Evolutionary conservation across 352 stramenopile genomes (phyloP).

Genomic region (Aphanomyces stellatus): DNA sequence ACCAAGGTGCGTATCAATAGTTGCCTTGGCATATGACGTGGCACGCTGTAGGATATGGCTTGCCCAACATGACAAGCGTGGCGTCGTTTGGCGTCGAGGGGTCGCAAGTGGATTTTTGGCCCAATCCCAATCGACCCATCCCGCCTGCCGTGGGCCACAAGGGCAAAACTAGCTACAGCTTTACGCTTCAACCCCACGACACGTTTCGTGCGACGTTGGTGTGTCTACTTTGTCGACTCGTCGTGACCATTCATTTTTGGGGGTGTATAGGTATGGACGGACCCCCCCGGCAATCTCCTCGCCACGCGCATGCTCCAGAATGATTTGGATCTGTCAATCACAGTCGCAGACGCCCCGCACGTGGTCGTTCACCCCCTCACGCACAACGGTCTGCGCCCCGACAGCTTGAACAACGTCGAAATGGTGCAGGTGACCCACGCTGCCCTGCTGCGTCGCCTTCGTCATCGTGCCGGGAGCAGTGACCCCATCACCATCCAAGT

Average conservation of each 20-base stretch:
- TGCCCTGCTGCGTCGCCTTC: conserved; percentile 37
- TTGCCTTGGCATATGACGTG: too few species aligned
- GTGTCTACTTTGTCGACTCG: too few species aligned
- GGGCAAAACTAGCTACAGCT: background rate
- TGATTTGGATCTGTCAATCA: conserved; percentile 62
- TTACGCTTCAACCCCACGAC: background rate
- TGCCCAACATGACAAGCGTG: conserved; percentile 74
- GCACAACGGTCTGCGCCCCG: conserved; percentile 29
- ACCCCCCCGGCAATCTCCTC: conserved; percentile 53
- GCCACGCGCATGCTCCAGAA: conserved; percentile 64
- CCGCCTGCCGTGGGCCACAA: background rate
- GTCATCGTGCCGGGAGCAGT: conserved; percentile 22
- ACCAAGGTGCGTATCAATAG: conserved; percentile 29
- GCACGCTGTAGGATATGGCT: conserved; percentile 60
- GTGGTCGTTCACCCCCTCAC: conserved; percentile 52
- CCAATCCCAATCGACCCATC: background rate
- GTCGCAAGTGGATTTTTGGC: conserved; percentile 6
- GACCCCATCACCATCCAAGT: conserved; percentile 44
- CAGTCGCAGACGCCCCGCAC: conserved; percentile 29
- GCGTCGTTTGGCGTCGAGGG: conserved; percentile 16
- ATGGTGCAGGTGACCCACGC: conserved; percentile 63
- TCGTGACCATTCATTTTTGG: too few species aligned
- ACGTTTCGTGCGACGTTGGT: conserved; percentile 11
- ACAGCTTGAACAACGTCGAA: conserved; percentile 75
- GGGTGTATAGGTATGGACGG: conserved; percentile 62